Conservation (phyloP, 495 filamentous ascomycete genomes). For the Hyaloscypha bicolor region DNA sequence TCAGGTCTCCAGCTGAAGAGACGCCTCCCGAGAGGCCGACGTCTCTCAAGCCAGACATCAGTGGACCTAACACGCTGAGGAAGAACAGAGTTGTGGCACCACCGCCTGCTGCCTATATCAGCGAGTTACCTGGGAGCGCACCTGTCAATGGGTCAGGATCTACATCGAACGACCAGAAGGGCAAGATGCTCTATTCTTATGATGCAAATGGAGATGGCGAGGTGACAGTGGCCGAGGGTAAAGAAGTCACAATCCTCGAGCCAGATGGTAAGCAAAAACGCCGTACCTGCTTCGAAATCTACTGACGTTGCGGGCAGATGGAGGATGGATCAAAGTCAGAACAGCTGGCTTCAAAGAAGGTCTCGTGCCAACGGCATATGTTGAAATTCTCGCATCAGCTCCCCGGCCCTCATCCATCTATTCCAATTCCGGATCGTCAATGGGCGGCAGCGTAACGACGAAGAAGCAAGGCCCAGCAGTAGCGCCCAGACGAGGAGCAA, state of each 20-base stretch:
- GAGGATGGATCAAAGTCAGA: slow-evolving; percentile 88
- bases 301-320: slow-evolving; percentile 56
- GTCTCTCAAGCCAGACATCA: slow-evolving; percentile 38
- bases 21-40: slow-evolving; percentile 29
- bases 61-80: slow-evolving; percentile 40
- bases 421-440: slow-evolving; percentile 77
- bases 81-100: slow-evolving; percentile 81
- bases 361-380: slow-evolving; percentile 83
- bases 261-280: slow-evolving; percentile 71
- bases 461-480: slow-evolving; percentile 95
- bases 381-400: slow-evolving; percentile 55
- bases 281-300: neutral
- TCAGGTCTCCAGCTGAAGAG: slow-evolving; percentile 50
- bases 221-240: slow-evolving; percentile 73
- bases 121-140: slow-evolving; percentile 56
- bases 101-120: slow-evolving; percentile 78
- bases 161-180: slow-evolving; percentile 59
- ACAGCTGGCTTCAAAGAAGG: slow-evolving; percentile 66
- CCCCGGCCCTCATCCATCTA: slow-evolving; percentile 67
- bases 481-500: slow-evolving; percentile 87
- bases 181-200: slow-evolving; percentile 89
- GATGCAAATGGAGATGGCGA: slow-evolving; percentile 79
- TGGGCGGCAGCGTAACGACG: slow-evolving; percentile 54
- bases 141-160: slow-evolving; percentile 38
- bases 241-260: slow-evolving; percentile 77